Evolutionary conservation across 2,329 filamentous ascomycete genomes (phyloP), one percentile per base, ranked within the genome.

Genomic region (Beauveria caledonica): DNA sequence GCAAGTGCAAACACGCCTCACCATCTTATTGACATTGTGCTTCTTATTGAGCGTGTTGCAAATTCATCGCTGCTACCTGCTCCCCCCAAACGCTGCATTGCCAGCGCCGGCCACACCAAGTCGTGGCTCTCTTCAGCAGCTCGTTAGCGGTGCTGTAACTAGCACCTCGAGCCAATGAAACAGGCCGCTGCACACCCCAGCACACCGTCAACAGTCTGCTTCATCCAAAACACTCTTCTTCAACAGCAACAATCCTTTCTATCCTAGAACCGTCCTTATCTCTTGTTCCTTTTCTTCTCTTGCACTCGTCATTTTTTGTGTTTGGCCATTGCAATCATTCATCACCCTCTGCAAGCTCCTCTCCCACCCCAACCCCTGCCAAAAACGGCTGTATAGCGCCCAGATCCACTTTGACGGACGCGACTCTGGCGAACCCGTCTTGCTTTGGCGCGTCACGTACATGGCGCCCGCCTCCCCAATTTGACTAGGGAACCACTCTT

Each of bases 381-480:
- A 29, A 27, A 23, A 50, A 29, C 25, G 17, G 10, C 15, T 29
- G 17, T 13, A 52, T 33, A 68, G 65, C 65, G 63, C 60, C 62
- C 45, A 62, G 65, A 65, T 68, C 69, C 69, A 63, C 63, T 63
- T 63, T 27, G 50, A 63, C 69, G 63, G 66, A 72, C 70, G 70
- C 71, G 71, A 72, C 67, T 67, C 64, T 63, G 54, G 49, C 62
- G 63, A 62, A 60, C 63, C 60, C 39, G 50, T 58, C 21, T 21
- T 21, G 63, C 54, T 58, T 61, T 63, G 66, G 70, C 71, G 71
- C 70, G 72, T 74, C 73, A 74, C 72, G 73, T 72, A 68, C 68
- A 73, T 72, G 69, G 71, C 70, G 68, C 72, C 72, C 64, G 71
- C 71, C 71, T 70, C 70, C 66, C 66, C 61, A 68, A 65, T 72